A percentile compares a stretch with the other conserved stretches of the same genome.
Conservation (phyloP, 2,329 filamentous ascomycete species). For the Cercospora citrullina region DNA sequence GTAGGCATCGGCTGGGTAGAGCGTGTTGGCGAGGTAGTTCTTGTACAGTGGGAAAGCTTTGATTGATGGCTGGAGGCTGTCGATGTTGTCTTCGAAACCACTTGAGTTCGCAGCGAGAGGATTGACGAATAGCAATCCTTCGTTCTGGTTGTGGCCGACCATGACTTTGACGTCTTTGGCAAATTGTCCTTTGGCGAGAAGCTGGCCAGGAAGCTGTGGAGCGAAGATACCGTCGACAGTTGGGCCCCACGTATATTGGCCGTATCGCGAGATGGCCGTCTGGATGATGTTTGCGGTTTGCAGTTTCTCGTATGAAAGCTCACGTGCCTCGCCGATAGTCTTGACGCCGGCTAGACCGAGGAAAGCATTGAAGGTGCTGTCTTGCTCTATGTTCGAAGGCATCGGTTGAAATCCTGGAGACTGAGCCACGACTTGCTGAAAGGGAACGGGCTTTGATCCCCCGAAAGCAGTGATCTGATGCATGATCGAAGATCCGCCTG, state of each 20-base stretch:
- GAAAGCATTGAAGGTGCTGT: slow-evolving; percentile 44
- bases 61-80: slow-evolving; percentile 35
- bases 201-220: slow-evolving; percentile 48
- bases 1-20: slow-evolving; percentile 55
- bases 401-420: slow-evolving; percentile 48
- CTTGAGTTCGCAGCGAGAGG: slow-evolving; percentile 42
- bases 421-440: slow-evolving; percentile 49
- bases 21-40: slow-evolving; percentile 44
- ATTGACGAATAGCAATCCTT: slow-evolving; percentile 49
- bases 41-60: slow-evolving; percentile 29
- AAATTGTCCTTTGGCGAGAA: slow-evolving; percentile 48
- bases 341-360: slow-evolving; percentile 46
- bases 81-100: slow-evolving; percentile 39
- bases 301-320: slow-evolving; percentile 44
- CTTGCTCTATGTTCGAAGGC: slow-evolving; percentile 41
- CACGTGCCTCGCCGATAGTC: slow-evolving; percentile 48
- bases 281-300: slow-evolving; percentile 48
- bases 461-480: slow-evolving; percentile 56
- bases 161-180: slow-evolving; percentile 50
- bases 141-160: slow-evolving; percentile 47
- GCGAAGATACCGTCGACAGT: slow-evolving; percentile 54
- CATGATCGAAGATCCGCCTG: slow-evolving; percentile 56
- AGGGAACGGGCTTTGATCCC: slow-evolving; percentile 47
- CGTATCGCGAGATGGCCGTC: slow-evolving; percentile 44
- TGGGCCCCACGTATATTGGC: slow-evolving; percentile 48